A percentile compares a stretch with the other conserved stretches of the same genome.
These are phyloP conservation scores for Phytophthora boehmeriae DNA, from an alignment of 352 stramenopile genomes.

Conservation along the genomic window DNA sequence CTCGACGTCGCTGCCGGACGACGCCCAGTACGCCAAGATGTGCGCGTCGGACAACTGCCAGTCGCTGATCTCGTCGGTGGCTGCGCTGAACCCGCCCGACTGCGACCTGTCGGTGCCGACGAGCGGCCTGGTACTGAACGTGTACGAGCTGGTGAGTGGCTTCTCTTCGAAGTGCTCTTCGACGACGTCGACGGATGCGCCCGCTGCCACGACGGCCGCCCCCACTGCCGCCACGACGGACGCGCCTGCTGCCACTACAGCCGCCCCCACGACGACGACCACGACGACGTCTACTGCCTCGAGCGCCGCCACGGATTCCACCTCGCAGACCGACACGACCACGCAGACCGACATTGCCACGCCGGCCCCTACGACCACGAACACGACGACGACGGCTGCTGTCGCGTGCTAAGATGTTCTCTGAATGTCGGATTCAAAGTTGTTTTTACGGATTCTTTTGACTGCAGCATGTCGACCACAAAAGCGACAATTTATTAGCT, in stretches of 20 bases:
- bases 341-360: too few species aligned
- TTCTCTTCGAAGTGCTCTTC: constrained; percentile 32
- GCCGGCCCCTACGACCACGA: constrained; percentile 10
- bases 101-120: constrained; percentile 39
- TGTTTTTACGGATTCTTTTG: neutral
- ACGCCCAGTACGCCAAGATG: constrained; percentile 36
- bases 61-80: constrained; percentile 25
- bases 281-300: neutral
- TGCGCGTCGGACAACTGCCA: constrained; percentile 34
- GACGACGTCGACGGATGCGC: constrained; percentile 9
- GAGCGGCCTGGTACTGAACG: constrained; percentile 37
- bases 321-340: too few species aligned
- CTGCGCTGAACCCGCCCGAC: constrained; percentile 29
- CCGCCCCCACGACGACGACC: constrained; percentile 2
- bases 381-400: constrained; percentile 20
- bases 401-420: constrained; percentile 21
- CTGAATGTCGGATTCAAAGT: constrained; percentile 15
- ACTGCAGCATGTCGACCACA: constrained; percentile 2
- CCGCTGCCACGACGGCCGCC: constrained; percentile 11
- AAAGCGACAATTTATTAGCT: neutral
- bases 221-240: constrained; percentile 5
- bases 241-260: constrained; percentile 3
- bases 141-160: constrained; percentile 24
- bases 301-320: too few species aligned
- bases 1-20: constrained; percentile 32